Evolutionary conservation across 805 yeast genomes (phyloP).

Genomic region (Lipomyces orientalis): DNA sequence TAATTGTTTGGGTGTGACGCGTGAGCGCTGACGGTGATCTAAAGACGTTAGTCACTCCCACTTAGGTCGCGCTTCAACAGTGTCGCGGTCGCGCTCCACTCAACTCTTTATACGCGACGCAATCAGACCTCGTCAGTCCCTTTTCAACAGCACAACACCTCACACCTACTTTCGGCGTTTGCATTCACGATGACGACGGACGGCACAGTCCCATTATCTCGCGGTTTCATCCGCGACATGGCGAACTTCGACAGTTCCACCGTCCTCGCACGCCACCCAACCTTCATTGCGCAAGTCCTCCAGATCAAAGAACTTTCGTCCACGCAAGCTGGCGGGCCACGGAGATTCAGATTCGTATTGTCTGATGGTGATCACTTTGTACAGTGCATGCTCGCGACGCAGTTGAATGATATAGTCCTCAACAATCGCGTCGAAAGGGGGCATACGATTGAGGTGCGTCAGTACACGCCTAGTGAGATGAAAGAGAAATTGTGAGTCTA

Average conservation of each 20-base stretch:
- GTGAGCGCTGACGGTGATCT: no score
- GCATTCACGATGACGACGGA: neutral
- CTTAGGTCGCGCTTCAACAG: no score
- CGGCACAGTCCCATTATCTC: neutral
- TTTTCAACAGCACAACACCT: neutral
- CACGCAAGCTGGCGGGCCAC: slow-evolving; percentile 29
- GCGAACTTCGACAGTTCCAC: neutral
- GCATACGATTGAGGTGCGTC: slow-evolving; percentile 26
- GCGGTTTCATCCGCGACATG: slow-evolving; percentile 1
- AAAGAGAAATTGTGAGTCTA: slow-evolving; percentile 24
- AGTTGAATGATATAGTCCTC: slow-evolving; percentile 20
- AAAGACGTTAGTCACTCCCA: no score
- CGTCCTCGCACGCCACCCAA: neutral
- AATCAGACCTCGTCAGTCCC: neutral
- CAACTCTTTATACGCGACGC: neutral
- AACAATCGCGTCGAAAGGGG: slow-evolving; percentile 23
- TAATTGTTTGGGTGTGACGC: no score
- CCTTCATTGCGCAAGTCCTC: slow-evolving; percentile 32
- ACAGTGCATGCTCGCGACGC: slow-evolving; percentile 30
- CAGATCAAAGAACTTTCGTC: slow-evolving; percentile 29
- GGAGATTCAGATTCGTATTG: slow-evolving; percentile 34
- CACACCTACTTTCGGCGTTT: neutral
- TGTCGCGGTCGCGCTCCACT: neutral
- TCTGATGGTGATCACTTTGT: slow-evolving; percentile 36
- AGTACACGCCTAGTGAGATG: slow-evolving; percentile 23